Evolutionary conservation across 345 rosid species (phyloP), one percentile per base, ranked within the genome.

Genomic region (Ailanthus altissimus): DNA sequence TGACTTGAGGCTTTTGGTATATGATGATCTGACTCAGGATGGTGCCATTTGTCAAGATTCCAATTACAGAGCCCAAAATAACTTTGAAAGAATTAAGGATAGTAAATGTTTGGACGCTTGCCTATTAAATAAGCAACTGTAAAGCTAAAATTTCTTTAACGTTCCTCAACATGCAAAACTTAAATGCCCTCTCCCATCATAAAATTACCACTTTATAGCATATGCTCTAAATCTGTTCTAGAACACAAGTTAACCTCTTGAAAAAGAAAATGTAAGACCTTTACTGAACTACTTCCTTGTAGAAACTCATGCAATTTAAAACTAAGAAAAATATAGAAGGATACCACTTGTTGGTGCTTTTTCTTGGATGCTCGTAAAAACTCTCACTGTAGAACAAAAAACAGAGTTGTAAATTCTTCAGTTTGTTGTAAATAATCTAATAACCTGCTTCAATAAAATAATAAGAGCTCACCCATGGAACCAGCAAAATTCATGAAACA

Each of bases 291-390:
- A 68, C 42, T 36, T 58, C 38, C 50, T 12, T 59, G 54, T 8
- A 59, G 63, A 23, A 53, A 47, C 64, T 16, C 28, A 40, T 61
- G 43, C 40, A 38, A n/a, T 14, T 42, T 10, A 60, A 14, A 49
- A 54, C n/a, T 15, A 56, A 26, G 15, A 51, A 70, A 76, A 45
- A 50, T 36, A 54, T 73, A 77, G 5, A 87, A 89, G 93, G 87
- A 89, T 94, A 94, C 98, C 94, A 78, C 89, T 93, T 64, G 77
- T 9, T 46, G 98, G 98, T 20, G 99, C 98, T 69, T 90, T 90
- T 80, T 93, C 99, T 83, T 95, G 99, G 81, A 93, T 49, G 86
- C 98, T 88, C 68, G 99, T 95, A 83, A 95, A 95, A 56, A 95
- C 94, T 80, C 98, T 88, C 75, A 91, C 97, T 95, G 93, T 83